Conservation (phyloP, 345 rosid species). For the Isatis tinctoria region DNA sequence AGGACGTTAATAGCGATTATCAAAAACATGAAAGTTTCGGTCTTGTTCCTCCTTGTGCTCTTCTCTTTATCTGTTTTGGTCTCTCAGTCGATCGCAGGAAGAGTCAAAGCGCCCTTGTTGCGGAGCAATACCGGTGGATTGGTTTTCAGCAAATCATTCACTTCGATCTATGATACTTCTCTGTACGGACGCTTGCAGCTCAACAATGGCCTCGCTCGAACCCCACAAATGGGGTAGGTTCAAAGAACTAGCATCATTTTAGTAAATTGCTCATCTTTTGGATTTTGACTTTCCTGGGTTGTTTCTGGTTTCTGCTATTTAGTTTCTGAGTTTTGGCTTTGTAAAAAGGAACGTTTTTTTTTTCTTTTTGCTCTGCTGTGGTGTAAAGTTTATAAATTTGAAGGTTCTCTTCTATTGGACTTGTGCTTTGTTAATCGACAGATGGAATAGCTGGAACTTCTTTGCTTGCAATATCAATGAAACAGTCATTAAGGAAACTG, state of each 20-base stretch:
- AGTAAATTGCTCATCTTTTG: background rate
- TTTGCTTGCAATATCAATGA: constrained; percentile 86
- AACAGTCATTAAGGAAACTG: constrained; percentile 83
- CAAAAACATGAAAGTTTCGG: constrained; percentile 9
- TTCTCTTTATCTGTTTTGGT: constrained; percentile 29
- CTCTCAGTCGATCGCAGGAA: constrained; percentile 40
- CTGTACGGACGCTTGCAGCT: constrained; percentile 73
- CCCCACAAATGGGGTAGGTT: constrained; percentile 94
- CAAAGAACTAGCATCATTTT: background rate
- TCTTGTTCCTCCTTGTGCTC: constrained; percentile 15
- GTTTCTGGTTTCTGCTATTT: background rate
- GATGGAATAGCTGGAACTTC: constrained; percentile 99
- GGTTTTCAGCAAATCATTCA: constrained; percentile 45
- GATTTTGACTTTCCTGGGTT: background rate
- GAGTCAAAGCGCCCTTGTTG: constrained; percentile 42
- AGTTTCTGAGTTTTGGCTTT: background rate
- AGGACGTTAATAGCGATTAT: constrained; percentile 15
- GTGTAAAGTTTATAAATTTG: constrained; percentile 1
- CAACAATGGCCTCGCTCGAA: constrained; percentile 72
- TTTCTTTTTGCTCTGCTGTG: background rate
- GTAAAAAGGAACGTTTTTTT: background rate
- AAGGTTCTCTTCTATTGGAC: background rate
- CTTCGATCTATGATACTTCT: constrained; percentile 63
- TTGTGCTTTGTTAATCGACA: constrained; percentile 37
- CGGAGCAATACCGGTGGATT: constrained; percentile 27